Conservation (phyloP, 2,329 filamentous ascomycete species). For the Fusarium mangiferae region DNA sequence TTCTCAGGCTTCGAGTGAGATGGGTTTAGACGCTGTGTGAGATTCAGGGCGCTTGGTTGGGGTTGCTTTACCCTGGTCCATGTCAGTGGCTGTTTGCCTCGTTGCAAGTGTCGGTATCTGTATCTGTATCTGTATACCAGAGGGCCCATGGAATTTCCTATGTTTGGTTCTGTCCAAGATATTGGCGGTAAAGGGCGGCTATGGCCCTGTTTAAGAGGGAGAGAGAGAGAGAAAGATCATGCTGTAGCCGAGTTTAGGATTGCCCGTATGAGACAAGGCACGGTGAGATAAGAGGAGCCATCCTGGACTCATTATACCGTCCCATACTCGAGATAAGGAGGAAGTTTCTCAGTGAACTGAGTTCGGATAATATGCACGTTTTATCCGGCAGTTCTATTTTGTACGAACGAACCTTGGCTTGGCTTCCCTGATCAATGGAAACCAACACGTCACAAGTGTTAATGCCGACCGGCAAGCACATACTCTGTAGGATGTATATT, state of each 20-base stretch:
- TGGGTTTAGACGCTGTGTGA: conserved; percentile 37
- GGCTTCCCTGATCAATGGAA: background rate
- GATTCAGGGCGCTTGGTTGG: conserved; percentile 40
- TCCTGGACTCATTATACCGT: conserved; percentile 7
- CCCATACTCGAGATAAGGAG: conserved; percentile 17
- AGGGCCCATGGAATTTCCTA: conserved; percentile 3
- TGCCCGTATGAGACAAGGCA: conserved; percentile 16
- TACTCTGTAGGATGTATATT: conserved; percentile 1
- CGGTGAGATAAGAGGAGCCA: conserved; percentile 22
- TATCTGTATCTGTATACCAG: conserved; percentile 1
- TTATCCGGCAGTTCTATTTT: background rate
- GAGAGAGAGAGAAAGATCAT: background rate
- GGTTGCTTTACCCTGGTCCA: conserved; percentile 20
- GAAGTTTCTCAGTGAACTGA: background rate
- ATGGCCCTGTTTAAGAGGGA: background rate
- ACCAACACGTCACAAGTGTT: conserved; percentile 15
- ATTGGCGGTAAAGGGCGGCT: conserved; percentile 3
- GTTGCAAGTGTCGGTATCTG: background rate
- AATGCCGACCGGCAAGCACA: conserved; percentile 1
- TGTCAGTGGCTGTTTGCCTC: conserved; percentile 16
- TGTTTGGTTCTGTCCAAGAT: background rate
- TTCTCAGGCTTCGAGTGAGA: conserved; percentile 16
- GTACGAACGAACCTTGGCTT: conserved; percentile 1
- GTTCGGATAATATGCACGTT: background rate
- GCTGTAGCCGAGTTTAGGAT: background rate